Evolutionary conservation across 805 yeast species (phyloP).

Genomic region (Vanderwaltozyma polyspora): DNA sequence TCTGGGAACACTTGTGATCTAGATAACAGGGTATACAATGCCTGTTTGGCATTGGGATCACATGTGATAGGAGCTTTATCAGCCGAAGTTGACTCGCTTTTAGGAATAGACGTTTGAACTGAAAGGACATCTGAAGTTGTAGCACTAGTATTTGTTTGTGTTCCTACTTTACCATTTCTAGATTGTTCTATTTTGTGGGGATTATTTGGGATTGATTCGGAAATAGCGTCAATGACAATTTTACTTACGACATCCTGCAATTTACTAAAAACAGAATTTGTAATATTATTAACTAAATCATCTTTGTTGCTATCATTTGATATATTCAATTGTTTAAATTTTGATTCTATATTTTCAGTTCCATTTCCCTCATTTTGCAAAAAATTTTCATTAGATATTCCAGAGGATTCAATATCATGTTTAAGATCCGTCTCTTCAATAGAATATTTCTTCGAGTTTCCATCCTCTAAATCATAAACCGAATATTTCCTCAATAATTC

Average conservation of each 20-base stretch:
- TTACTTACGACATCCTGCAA: neutral
- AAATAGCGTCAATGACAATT: neutral
- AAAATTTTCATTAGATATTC: too few species aligned
- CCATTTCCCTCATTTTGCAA: neutral
- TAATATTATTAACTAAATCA: neutral
- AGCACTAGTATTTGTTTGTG: neutral
- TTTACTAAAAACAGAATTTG: neutral
- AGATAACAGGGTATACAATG: constrained; percentile 7
- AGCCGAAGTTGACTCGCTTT: too few species aligned
- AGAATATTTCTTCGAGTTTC: too few species aligned
- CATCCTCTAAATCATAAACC: constrained; percentile 2
- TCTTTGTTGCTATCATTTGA: neutral
- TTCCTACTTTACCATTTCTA: too few species aligned
- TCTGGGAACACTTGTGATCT: constrained; percentile 7
- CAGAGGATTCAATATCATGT: too few species aligned
- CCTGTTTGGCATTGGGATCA: constrained; percentile 8
- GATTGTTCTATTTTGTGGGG: too few species aligned
- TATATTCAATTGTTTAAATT: too few species aligned
- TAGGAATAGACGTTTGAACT: too few species aligned
- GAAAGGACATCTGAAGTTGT: too few species aligned
- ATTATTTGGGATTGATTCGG: neutral
- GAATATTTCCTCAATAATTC: constrained; percentile 43
- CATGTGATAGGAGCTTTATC: neutral
- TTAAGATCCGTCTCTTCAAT: too few species aligned
- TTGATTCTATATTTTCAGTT: neutral